Percentiles rank a stretch among this genome's conserved stretches.
Conservation (phyloP, 805 yeast genomes). For the Scheffersomyces coipomensis region DNA sequence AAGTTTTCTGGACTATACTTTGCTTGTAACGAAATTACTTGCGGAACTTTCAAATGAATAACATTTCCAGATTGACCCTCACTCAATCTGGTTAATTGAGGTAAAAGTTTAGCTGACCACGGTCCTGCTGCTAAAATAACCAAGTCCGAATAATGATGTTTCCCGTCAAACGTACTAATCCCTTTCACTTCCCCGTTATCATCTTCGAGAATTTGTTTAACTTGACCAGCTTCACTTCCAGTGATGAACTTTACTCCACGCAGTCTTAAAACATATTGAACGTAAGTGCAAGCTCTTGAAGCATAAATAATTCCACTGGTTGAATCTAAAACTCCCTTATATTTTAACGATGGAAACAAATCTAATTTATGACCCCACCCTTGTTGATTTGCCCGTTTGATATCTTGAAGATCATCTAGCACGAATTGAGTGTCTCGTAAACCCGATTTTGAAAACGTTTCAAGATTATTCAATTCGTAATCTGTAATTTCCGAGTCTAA, state of each 20-base stretch:
- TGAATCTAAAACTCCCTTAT: slow-evolving; percentile 23
- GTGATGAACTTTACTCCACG: slow-evolving; percentile 31
- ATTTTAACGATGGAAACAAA: slow-evolving; percentile 11
- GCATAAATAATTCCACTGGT: slow-evolving; percentile 34
- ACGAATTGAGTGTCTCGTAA: slow-evolving; percentile 22
- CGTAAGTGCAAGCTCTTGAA: slow-evolving; percentile 28
- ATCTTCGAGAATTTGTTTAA: slow-evolving; percentile 16
- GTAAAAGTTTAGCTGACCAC: slow-evolving; percentile 22
- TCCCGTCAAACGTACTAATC: slow-evolving; percentile 19
- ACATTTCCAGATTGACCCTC: slow-evolving; percentile 40
- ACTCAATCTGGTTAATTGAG: slow-evolving; percentile 34
- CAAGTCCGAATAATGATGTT: slow-evolving; percentile 15
- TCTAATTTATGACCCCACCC: slow-evolving; percentile 23
- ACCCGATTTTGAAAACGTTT: slow-evolving; percentile 19
- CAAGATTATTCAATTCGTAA: slow-evolving; percentile 15
- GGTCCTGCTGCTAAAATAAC: slow-evolving; percentile 24
- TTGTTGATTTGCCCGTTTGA: slow-evolving; percentile 23
- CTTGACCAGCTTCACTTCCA: slow-evolving; percentile 19
- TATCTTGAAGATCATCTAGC: slow-evolving; percentile 20
- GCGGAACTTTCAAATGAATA: slow-evolving; percentile 30
- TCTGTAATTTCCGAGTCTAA: slow-evolving; percentile 16
- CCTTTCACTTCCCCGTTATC: slow-evolving; percentile 8
- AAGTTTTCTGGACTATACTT: slow-evolving; percentile 29
- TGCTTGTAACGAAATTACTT: slow-evolving; percentile 20
- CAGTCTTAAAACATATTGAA: slow-evolving; percentile 16